Percentiles rank a stretch among this genome's conserved stretches.
Evolutionary conservation across 192 early-diverging fungal genomes (phyloP).

Genomic region (Globomyces pollinis-pini): DNA sequence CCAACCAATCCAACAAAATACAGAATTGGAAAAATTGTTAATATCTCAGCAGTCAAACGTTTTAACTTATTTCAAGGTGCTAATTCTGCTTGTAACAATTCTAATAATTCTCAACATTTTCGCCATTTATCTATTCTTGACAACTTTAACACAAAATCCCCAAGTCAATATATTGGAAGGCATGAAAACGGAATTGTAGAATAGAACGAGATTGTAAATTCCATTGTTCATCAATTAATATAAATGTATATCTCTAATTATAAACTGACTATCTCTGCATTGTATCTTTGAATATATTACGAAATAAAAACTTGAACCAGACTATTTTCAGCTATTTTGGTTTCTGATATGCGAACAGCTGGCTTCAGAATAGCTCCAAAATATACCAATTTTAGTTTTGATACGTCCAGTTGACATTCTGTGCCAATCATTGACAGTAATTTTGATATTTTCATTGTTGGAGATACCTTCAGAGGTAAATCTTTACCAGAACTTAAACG

Average conservation of each 20-base stretch:
- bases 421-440: not conserved
- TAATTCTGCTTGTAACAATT: not conserved
- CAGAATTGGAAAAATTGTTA: not conserved
- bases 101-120: too few relatives aligned
- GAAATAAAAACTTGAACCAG: constrained; percentile 13
- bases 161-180: not conserved
- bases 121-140: not conserved
- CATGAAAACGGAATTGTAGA: not conserved
- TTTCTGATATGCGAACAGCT: not conserved
- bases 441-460: not conserved
- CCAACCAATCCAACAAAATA: not conserved
- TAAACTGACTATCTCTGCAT: not conserved
- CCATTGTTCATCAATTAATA: too few relatives aligned
- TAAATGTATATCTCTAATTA: not conserved
- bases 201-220: too few relatives aligned
- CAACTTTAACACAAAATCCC: not conserved
- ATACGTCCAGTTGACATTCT: not conserved
- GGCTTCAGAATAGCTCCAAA: constrained; percentile 14
- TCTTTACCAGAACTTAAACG: constrained; percentile 8
- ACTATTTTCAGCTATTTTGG: constrained; percentile 8
- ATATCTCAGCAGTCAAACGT: not conserved
- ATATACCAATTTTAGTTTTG: constrained; percentile 2
- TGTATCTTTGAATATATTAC: constrained; percentile 1
- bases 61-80: not conserved
- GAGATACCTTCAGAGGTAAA: not conserved